Percentiles rank a stretch among this genome's conserved stretches.
Conservation (phyloP, 495 filamentous ascomycete species). For the Penicillium soppii region DNA sequence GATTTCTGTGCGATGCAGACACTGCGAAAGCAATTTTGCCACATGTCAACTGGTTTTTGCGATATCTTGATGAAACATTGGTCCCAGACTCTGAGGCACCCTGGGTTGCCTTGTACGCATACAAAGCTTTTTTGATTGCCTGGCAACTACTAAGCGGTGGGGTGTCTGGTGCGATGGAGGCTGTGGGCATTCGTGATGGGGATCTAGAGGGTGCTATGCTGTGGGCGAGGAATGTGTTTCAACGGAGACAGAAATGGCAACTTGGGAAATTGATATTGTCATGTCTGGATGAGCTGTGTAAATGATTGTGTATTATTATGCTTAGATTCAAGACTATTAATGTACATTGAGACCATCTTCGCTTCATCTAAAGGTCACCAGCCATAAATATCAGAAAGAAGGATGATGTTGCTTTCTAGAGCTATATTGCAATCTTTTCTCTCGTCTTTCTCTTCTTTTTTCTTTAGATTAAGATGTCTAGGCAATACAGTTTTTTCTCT, state of each 20-base stretch:
- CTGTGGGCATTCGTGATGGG: constrained; percentile 26
- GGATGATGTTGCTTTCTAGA: too few relatives aligned
- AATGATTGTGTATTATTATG: too few relatives aligned
- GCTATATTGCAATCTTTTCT: too few relatives aligned
- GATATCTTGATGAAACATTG: constrained; percentile 28
- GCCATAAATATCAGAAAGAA: too few relatives aligned
- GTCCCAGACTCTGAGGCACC: constrained; percentile 24
- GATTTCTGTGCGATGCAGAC: constrained; percentile 25
- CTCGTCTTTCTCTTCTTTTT: too few relatives aligned
- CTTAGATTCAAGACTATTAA: too few relatives aligned
- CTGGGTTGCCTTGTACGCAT: constrained; percentile 37
- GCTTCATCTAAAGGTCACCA: too few relatives aligned
- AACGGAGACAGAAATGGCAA: constrained; percentile 23
- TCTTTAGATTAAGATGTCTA: too few relatives aligned
- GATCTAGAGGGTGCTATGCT: constrained; percentile 26
- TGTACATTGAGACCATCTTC: too few relatives aligned
- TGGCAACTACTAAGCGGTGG: constrained; percentile 33
- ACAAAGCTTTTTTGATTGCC: constrained; percentile 39
- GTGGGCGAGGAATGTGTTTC: constrained; percentile 34
- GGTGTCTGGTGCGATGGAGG: constrained; percentile 27
- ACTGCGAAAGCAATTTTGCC: constrained; percentile 27
- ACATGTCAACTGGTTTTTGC: constrained; percentile 38
- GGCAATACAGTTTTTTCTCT: too few relatives aligned
- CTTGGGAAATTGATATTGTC: constrained; percentile 28
- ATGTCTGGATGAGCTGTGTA: constrained; percentile 28